Evolutionary conservation across 2,329 filamentous ascomycete species (phyloP).

Genomic region (Microdochium bolleyi): DNA sequence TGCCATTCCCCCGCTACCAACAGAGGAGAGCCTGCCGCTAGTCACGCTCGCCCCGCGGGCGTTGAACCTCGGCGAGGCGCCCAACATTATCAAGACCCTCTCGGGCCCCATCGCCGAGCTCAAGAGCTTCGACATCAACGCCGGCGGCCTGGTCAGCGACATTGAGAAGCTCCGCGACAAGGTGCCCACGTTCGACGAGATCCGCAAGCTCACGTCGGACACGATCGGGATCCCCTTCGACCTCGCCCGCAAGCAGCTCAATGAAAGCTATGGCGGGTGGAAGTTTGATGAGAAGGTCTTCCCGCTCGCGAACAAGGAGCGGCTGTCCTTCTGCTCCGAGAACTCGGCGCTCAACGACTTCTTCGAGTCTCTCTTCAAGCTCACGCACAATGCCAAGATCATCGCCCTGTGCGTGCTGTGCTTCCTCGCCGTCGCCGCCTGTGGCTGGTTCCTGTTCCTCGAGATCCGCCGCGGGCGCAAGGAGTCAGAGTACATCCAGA

Average conservation of each 20-base stretch:
- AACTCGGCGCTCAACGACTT: conserved; percentile 77
- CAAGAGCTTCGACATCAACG: conserved; percentile 59
- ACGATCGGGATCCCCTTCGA: conserved; percentile 76
- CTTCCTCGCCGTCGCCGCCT: conserved; percentile 62
- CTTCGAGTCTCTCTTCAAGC: conserved; percentile 63
- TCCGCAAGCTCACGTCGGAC: conserved; percentile 72
- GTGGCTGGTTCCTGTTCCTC: conserved; percentile 70
- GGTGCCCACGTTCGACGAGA: conserved; percentile 75
- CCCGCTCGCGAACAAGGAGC: conserved; percentile 75
- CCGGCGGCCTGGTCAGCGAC: conserved; percentile 58
- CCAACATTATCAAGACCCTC: conserved; percentile 37
- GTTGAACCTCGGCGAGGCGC: conserved; percentile 26
- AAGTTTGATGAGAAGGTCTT: conserved; percentile 71
- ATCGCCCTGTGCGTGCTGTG: conserved; percentile 71
- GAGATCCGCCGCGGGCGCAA: conserved; percentile 72
- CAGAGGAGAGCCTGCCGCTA: not conserved
- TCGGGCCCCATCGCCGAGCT: conserved; percentile 39
- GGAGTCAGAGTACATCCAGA: conserved; percentile 60
- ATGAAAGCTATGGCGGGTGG: conserved; percentile 63
- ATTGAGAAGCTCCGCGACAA: conserved; percentile 67
- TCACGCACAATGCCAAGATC: conserved; percentile 62
- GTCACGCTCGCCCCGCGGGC: not conserved
- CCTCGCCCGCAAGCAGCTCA: conserved; percentile 65
- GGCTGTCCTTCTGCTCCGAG: conserved; percentile 80
- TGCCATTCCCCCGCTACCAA: not conserved